Percentiles rank a stretch among this genome's conserved stretches.
These are phyloP conservation scores for Pholiota adiposa DNA, from an alignment of 1,284 basidiomycete genomes.

Conservation along the genomic window DNA sequence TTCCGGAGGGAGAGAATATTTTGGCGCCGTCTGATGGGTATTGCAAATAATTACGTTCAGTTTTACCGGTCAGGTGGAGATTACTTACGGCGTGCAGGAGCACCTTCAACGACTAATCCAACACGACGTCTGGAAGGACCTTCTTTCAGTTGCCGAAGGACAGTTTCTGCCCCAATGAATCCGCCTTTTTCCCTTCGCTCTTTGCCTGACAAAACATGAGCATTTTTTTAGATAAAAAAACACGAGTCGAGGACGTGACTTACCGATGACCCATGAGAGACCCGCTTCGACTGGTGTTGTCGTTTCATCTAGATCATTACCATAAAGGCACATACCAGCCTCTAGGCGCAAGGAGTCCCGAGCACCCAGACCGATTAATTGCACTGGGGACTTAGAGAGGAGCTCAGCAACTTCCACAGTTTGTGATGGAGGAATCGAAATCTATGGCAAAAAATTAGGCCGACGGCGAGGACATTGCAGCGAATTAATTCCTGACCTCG, in stretches of 20 bases:
- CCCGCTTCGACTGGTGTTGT: constrained; percentile 91
- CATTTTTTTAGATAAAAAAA: neutral
- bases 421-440: constrained; percentile 85
- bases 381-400: constrained; percentile 76
- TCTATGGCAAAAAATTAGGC: constrained; percentile 47
- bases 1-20: constrained; percentile 63
- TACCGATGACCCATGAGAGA: constrained; percentile 91
- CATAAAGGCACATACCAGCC: constrained; percentile 98
- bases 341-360: constrained; percentile 94
- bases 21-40: constrained; percentile 73
- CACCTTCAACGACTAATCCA: constrained; percentile 83
- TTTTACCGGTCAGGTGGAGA: neutral
- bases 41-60: neutral
- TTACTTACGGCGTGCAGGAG: constrained; percentile 79
- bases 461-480: constrained; percentile 1
- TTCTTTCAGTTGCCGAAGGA: constrained; percentile 81
- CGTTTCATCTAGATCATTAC: constrained; percentile 89
- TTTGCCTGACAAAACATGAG: constrained; percentile 58
- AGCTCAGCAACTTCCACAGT: constrained; percentile 76
- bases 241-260: constrained; percentile 24
- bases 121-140: constrained; percentile 82
- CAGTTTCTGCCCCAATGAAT: constrained; percentile 87
- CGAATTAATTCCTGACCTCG: constrained; percentile 59
- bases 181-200: constrained; percentile 71
- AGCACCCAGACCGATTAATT: constrained; percentile 90